Evolutionary conservation across 2,329 filamentous ascomycete genomes (phyloP), one percentile per base, ranked within the genome.

Genomic region (Beauveria rudraprayagi): DNA sequence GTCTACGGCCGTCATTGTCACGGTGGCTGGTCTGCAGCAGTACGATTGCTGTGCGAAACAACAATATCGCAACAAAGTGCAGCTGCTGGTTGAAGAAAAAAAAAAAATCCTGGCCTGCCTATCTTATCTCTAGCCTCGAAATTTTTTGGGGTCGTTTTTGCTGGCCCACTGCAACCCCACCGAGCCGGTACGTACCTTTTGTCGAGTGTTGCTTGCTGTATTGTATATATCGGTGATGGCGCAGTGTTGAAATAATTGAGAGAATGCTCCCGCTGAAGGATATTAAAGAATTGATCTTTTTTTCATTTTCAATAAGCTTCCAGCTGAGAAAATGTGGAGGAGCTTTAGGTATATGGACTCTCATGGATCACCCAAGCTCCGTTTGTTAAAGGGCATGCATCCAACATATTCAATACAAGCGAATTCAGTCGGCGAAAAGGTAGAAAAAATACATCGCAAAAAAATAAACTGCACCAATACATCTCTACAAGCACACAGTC

Each of bases 1-100:
- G 77, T 97, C 93, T 93, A 97, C 97, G 62, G 62, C 22, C 65
- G 64, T 48, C 56, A 62, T 60, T 59, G 48, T 62, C 55, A 14
- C 56, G 48, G 61, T 58, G 55, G 61, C 54, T 28, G 54, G 50
- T 63, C 56, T 46, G 56, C 34, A 54, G 51, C 46, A 47, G 40
- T 44, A 61, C 46, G 62, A 56, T 43, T 41, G 46, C 28, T 34
- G 6, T 40, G 14, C 56, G 28, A 11, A 55, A n/a, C 51, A 26
- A 51, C 16, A 10, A 43, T 48, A 43, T 40, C 52, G 48, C 22
- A 34, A 41, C 63, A 28, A 22, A 2, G 34, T 30, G 44, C 61
- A 51, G 61, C 58, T 61, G 63, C 46, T 46, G 24, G 61, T 55
- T 56, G 62, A 62, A 63, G 62, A 57, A 63, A 66, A 68, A 69